Conservation (phyloP, 2,329 filamentous ascomycete genomes). For the Calonectria leucothoes region DNA sequence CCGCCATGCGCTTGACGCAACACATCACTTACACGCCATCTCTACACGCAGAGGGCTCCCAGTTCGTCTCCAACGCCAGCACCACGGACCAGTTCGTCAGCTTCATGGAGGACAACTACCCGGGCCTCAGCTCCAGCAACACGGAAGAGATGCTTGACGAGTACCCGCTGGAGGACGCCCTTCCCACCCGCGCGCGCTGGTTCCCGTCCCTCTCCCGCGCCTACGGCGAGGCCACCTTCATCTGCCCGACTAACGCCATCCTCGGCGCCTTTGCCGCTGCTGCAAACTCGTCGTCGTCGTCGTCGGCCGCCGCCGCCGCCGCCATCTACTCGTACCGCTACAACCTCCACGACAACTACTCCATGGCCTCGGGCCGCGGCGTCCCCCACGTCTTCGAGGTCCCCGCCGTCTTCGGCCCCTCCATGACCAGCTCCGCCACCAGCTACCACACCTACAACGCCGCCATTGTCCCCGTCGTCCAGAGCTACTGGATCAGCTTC, state of each 20-base stretch:
- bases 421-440: slow-evolving; percentile 36
- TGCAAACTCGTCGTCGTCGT: slow-evolving; percentile 27
- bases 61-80: slow-evolving; percentile 55
- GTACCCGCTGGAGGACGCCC: slow-evolving; percentile 52
- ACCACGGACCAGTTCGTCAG: slow-evolving; percentile 47
- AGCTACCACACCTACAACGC: slow-evolving; percentile 60
- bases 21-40: slow-evolving; percentile 26
- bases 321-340: slow-evolving; percentile 60
- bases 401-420: slow-evolving; percentile 61
- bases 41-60: slow-evolving; percentile 56
- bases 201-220: slow-evolving; percentile 56
- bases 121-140: slow-evolving; percentile 51
- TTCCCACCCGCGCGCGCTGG: slow-evolving; percentile 55
- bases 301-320: too few species aligned
- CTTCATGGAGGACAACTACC: slow-evolving; percentile 62
- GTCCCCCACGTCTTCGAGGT: slow-evolving; percentile 61
- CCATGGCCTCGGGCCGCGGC: slow-evolving; percentile 53
- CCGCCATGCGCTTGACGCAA: too few species aligned
- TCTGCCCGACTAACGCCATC: slow-evolving; percentile 55
- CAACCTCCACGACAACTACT: slow-evolving; percentile 56
- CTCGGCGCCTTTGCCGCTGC: slow-evolving; percentile 47
- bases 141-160: slow-evolving; percentile 47
- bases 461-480: slow-evolving; percentile 57
- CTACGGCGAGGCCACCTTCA: slow-evolving; percentile 60
- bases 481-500: slow-evolving; percentile 64